Base-by-base conservation (phyloP, 2,329 filamentous ascomycete genomes). In the Colletotrichum graminicola region DNA sequence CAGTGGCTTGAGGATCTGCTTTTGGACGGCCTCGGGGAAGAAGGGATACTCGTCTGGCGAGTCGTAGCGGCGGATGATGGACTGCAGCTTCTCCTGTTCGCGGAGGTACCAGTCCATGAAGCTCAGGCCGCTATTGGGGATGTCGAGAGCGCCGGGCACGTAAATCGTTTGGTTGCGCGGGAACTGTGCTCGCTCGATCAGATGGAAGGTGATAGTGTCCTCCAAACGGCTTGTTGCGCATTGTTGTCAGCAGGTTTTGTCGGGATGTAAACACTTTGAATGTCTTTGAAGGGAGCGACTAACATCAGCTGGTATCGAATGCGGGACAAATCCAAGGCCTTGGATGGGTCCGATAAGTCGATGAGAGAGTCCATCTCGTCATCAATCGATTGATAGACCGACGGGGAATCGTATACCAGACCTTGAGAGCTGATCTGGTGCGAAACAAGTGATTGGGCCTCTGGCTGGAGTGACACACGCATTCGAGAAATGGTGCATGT, bases 171-270 rank as follows among this genome's bases (percentile, higher is more conserved):
- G 86, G 84, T 98, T 98, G 75, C 97, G 88, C 5, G 95, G 94
- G 82, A 98, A 99, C 81, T 99, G 96, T n/a, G 95, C 95, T 51
- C 96, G 92, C 84, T 99, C 96, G 78, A 98, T 98, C 49, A 99
- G 87, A 82, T 97, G 93, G 83, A 97, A 98, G 75, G 94, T 97
- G 79, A 99, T 98, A 73, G 95, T 98, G 80, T 99, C 96, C 84
- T 99, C 96, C 23, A 98, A 88, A 26, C 96, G 96, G 78, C 96
- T 99, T 78, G 61, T 23, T 54, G 14, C 2, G 34, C n/a, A 16
- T 52, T 62, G 34, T 8, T 12, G 16, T 62, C 47, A 62, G 60
- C 14, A 5, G 23, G 12, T 34, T 34, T 62, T 62, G 12, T 21
- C 73, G 52, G 71, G 45, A 43, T 57, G 52, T 49, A 52, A 36